Base-by-base conservation (phyloP, 805 yeast genomes). In the Diddensiella transvaalensis region DNA sequence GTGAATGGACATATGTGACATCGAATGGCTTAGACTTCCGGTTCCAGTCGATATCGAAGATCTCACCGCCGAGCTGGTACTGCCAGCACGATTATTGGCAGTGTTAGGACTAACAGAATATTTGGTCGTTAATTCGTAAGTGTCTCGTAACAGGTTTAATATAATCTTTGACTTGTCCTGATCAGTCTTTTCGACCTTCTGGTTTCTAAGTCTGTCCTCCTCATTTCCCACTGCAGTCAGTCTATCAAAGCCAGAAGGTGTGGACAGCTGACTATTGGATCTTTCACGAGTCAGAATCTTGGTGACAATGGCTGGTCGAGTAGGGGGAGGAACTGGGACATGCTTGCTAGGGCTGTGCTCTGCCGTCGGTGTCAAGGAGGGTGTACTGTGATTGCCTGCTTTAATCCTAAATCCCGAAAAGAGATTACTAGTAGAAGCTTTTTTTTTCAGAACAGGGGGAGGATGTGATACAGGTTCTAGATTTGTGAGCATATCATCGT, bases 111-210 rank as follows among this genome's bases (percentile, higher is more conserved):
- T 8, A 10, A 35, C 21, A n/a, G 35, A 18, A 26, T 22, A 22
- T n/a, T 29, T 11, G 4, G 45, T 45, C n/a, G 51, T 18, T 13
- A 52, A 44, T 35, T 56, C 57, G 42, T 49, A 33, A 26, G 56
- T 48, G 38, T 58, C 61, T 11, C 74, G 68, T 3, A 78, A 56
- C 46, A 72, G 61, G 21, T 73, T 67, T 35, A 80, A 54, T 8
- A 80, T 70, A 26, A 78, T 60, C 17, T 67, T 73, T 55, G 59
- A 47, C 33, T 49, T 46, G n/a, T 41, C 48, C 15, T 48, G 19
- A 24, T 54, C 57, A 18, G 36, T 37, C 4, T 19, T 22, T 15
- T 17, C 42, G 3, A 45, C 22, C 21, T 38, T 10, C 29, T 44
- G 30, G 40, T 49, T 46, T 22, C 47, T 44, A 17, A 39, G 8